A percentile compares a stretch with the other conserved stretches of the same genome.
These are phyloP conservation scores for Schoenoplectus tabernaemontani DNA, from an alignment of 202 grass and related monocot species.

Conservation along the genomic window DNA sequence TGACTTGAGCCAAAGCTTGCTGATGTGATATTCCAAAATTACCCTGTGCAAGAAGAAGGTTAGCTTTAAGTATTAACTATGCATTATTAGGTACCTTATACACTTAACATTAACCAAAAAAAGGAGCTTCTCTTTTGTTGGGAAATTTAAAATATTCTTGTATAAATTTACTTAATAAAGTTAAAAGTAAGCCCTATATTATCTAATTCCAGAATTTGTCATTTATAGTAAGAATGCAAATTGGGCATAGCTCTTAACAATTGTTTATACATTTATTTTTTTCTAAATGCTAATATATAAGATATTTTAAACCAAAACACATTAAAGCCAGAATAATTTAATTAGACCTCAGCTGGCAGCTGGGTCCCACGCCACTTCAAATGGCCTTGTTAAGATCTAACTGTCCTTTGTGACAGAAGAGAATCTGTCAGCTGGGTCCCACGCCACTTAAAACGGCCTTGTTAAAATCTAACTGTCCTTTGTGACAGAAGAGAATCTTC, in stretches of 20 bases:
- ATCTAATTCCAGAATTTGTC: background rate
- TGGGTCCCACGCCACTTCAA: background rate
- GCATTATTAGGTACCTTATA: background rate
- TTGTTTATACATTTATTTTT: background rate
- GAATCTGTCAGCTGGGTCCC: background rate
- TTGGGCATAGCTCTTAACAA: background rate
- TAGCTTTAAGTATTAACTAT: background rate
- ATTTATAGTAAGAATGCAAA: background rate
- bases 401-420: background rate
- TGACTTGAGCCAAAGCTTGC: slow-evolving; percentile 87
- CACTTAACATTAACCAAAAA: background rate
- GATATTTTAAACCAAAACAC: background rate
- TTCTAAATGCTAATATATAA: background rate
- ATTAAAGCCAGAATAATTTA: background rate
- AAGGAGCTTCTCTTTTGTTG: background rate
- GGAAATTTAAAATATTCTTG: background rate
- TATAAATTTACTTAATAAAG: background rate
- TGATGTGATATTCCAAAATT: slow-evolving; percentile 94
- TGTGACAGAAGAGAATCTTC: background rate
- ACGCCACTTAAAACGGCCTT: background rate
- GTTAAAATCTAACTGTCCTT: background rate
- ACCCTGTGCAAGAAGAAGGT: slow-evolving; percentile 28
- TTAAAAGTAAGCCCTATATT: background rate
- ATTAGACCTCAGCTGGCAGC: background rate
- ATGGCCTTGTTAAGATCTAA: background rate